Percentiles rank a stretch among this genome's conserved stretches.
Conservation (phyloP, 176 grass and related monocot species). For the Poa pratensis region DNA sequence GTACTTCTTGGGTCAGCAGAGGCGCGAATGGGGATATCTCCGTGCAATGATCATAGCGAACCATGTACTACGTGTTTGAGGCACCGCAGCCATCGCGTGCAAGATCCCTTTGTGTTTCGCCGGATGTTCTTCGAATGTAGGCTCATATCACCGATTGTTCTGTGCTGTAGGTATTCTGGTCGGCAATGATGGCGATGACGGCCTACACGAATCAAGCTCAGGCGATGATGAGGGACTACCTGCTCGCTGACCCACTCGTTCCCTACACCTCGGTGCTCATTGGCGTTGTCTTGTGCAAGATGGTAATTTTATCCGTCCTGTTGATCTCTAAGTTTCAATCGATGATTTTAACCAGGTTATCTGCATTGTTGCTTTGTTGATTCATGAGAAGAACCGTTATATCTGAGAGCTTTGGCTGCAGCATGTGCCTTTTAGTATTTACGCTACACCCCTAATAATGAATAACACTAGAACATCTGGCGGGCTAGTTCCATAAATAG, state of each 20-base stretch:
- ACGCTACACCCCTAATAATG: background rate
- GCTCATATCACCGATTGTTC: background rate
- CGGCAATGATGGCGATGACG: constrained; percentile 47
- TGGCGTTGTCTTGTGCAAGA: constrained; percentile 84
- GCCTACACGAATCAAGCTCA: constrained; percentile 76
- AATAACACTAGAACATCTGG: background rate
- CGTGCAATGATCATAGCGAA: background rate
- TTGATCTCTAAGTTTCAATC: background rate
- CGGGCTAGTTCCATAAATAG: constrained; percentile 26
- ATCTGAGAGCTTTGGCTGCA: constrained; percentile 22
- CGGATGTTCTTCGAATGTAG: background rate
- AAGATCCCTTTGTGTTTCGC: constrained; percentile 15
- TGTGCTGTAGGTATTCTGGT: constrained; percentile 44
- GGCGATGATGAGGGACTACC: constrained; percentile 72
- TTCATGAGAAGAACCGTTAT: constrained; percentile 1
- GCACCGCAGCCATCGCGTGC: background rate
- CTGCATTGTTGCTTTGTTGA: background rate
- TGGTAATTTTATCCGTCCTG: constrained; percentile 58
- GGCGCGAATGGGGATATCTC: background rate
- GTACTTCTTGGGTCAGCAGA: background rate
- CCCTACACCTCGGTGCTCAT: constrained; percentile 71
- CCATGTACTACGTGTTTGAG: background rate
- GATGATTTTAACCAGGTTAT: background rate
- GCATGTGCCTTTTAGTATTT: constrained; percentile 20
- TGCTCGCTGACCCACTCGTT: constrained; percentile 76